These are phyloP conservation scores for Haplographium delicatum DNA, from an alignment of 495 filamentous ascomycete species.

Conservation along the genomic window DNA sequence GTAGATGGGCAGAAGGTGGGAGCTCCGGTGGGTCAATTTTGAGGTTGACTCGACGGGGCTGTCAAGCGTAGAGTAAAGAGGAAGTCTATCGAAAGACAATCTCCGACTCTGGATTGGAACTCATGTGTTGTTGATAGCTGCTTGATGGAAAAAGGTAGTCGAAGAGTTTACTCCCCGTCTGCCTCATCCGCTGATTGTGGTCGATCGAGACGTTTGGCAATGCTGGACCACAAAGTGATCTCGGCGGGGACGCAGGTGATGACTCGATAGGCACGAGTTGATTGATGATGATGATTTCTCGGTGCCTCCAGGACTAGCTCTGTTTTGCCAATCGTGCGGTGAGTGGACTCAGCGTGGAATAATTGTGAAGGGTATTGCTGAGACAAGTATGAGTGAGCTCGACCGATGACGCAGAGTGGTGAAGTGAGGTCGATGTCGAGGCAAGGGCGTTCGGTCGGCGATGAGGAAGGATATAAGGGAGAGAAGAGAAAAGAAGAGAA, in stretches of 20 bases:
- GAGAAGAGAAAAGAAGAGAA: slow-evolving; percentile 25
- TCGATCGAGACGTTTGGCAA: not conserved
- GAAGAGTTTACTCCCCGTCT: slow-evolving; percentile 44
- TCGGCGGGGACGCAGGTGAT: not conserved
- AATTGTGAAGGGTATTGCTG: slow-evolving; percentile 10
- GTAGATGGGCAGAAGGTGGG: slow-evolving; percentile 34
- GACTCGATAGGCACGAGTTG: not conserved
- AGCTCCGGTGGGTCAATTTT: slow-evolving; percentile 31
- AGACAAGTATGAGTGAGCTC: no score
- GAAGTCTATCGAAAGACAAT: slow-evolving; percentile 18
- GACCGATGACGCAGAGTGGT: slow-evolving; percentile 19
- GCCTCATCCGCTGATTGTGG: slow-evolving; percentile 27
- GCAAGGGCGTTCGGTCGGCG: slow-evolving; percentile 14
- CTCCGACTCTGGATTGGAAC: slow-evolving; percentile 28
- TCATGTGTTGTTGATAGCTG: slow-evolving; percentile 35
- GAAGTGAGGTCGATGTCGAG: not conserved
- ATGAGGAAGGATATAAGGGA: slow-evolving; percentile 21
- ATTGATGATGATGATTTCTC: not conserved
- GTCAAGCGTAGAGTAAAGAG: slow-evolving; percentile 2
- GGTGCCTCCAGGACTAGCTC: no score
- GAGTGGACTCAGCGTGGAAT: slow-evolving; percentile 1
- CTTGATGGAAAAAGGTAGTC: slow-evolving; percentile 36
- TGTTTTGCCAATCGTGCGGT: no score
- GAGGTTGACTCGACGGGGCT: slow-evolving; percentile 12
- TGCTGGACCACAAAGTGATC: not conserved